Evolutionary conservation across 768 basidiomycete genomes (phyloP).

Genomic region (Trametes sanguinea): DNA sequence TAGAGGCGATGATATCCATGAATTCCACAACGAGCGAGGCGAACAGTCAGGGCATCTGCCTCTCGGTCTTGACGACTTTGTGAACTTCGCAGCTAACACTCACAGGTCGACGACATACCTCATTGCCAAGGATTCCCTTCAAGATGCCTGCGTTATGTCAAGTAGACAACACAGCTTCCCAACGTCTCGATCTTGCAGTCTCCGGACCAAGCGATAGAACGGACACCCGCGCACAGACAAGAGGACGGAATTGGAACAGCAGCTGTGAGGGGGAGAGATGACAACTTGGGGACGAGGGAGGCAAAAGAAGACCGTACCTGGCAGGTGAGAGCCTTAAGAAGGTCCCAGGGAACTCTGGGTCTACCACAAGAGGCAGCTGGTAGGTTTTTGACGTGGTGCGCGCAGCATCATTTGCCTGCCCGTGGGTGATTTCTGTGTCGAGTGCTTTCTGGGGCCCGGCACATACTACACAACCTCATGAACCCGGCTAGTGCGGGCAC

Average conservation of each 20-base stretch:
- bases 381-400: background rate
- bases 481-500: too few species aligned
- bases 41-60: background rate
- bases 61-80: background rate
- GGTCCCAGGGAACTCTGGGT: background rate
- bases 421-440: too few species aligned
- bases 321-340: slow-evolving; percentile 11
- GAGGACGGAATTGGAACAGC: background rate
- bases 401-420: background rate
- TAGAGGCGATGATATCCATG: background rate
- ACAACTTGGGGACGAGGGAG: background rate
- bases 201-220: background rate
- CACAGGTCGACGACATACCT: background rate
- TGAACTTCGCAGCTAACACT: background rate
- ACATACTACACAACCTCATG: too few species aligned
- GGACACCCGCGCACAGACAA: background rate
- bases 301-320: slow-evolving; percentile 8
- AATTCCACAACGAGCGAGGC: slow-evolving; percentile 2
- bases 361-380: background rate
- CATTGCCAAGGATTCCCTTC: slow-evolving; percentile 4
- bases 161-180: background rate
- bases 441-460: too few species aligned
- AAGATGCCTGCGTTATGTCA: background rate
- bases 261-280: background rate
- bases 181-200: background rate